Percentiles rank a stretch among this genome's conserved stretches.
Conservation (phyloP, 306 rosid species). For the Canavalia ensiformis region DNA sequence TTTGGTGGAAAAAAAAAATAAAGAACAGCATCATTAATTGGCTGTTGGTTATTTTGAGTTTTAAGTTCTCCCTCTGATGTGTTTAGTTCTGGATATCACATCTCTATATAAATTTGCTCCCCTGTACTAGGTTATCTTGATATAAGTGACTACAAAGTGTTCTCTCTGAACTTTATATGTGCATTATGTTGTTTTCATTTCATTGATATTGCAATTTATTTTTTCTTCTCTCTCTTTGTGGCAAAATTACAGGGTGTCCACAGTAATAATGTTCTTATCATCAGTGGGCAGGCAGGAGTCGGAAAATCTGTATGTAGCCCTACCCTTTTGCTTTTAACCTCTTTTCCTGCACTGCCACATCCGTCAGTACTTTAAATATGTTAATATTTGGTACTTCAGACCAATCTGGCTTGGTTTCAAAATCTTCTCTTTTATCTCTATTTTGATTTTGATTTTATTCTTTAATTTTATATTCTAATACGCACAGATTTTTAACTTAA, state of each 20-base stretch:
- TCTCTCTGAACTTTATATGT: constrained; percentile 25
- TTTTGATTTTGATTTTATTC: constrained; percentile 23
- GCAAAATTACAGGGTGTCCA: constrained; percentile 57
- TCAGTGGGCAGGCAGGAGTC: constrained; percentile 93
- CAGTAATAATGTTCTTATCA: constrained; percentile 66
- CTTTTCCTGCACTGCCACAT: constrained; percentile 19
- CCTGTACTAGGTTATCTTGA: constrained; percentile 14
- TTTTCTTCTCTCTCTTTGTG: constrained; percentile 35
- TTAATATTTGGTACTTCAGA: constrained; percentile 31
- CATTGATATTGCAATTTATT: constrained; percentile 8
- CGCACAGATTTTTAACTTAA: constrained; percentile 1
- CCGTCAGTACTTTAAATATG: constrained; percentile 9
- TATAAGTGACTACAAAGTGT: constrained; percentile 19
- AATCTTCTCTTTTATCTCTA: constrained; percentile 15
- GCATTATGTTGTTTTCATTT: constrained; percentile 17
- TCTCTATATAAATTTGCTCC: background rate
- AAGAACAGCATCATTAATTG: constrained; percentile 12
- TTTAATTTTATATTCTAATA: background rate
- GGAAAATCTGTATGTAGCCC: constrained; percentile 85
- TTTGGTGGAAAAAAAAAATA: background rate
- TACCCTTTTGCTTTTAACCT: constrained; percentile 43
- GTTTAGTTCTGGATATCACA: constrained; percentile 15
- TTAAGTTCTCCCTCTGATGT: constrained; percentile 19
- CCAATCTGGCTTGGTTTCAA: constrained; percentile 26
- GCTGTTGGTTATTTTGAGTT: constrained; percentile 37